phyloP scores from a whole-genome alignment of 108 stramenopile species.

The Asterionellopsis glacialis region DNA sequence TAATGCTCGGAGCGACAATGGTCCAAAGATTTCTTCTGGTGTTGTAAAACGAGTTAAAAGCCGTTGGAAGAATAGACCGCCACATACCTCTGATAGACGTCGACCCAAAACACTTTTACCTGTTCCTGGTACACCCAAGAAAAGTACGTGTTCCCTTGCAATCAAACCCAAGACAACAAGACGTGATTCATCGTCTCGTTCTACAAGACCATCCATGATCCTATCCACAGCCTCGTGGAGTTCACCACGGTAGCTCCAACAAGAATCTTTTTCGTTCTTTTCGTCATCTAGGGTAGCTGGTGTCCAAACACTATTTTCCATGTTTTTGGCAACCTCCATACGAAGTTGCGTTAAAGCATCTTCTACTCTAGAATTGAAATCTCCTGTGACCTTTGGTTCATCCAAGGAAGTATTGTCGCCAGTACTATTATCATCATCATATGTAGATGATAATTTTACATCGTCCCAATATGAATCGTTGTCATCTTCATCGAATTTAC shows the following conservation, averaged over 20 bases:
- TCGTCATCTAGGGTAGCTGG: constrained; percentile 14
- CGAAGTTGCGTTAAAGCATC: constrained; percentile 16
- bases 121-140: constrained; percentile 55
- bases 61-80: constrained; percentile 64
- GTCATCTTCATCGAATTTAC: constrained; percentile 18
- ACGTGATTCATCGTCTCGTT: constrained; percentile 56
- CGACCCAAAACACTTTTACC: constrained; percentile 47
- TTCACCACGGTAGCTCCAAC: constrained; percentile 20
- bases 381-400: background rate
- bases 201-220: constrained; percentile 56
- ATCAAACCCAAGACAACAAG: constrained; percentile 61
- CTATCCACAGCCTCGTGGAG: constrained; percentile 33
- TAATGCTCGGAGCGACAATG: constrained; percentile 51
- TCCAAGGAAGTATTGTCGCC: background rate
- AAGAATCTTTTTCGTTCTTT: constrained; percentile 14
- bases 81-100: constrained; percentile 50
- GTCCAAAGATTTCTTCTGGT: constrained; percentile 70
- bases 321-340: constrained; percentile 5
- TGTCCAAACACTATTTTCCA: constrained; percentile 7
- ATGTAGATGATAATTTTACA: too few species aligned
- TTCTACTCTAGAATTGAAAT: constrained; percentile 22
- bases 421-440: constrained; percentile 2
- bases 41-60: constrained; percentile 73
- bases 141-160: constrained; percentile 61
- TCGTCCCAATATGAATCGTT: constrained; percentile 12